phyloP scores from a whole-genome alignment of 2,329 filamentous ascomycete genomes.

The Clarireedia homoeocarpa region DNA sequence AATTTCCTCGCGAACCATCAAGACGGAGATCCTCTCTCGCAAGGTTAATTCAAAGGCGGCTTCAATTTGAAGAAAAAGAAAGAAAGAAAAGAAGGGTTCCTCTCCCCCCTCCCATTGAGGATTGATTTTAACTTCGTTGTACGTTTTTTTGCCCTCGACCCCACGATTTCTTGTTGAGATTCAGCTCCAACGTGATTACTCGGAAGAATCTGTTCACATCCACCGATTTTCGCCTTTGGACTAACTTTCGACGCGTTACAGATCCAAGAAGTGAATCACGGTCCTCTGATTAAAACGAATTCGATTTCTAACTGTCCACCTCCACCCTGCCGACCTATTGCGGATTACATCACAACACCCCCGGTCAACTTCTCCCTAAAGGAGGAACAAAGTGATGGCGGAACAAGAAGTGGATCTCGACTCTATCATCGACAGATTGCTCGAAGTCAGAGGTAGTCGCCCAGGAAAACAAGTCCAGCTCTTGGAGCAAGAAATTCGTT shows the following conservation, averaged over 20 bases:
- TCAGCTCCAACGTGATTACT: not conserved
- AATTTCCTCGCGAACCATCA: not conserved
- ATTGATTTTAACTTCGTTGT: constrained; percentile 6
- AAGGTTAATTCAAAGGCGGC: not conserved
- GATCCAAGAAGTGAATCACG: constrained; percentile 5
- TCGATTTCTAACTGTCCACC: not conserved
- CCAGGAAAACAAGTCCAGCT: constrained; percentile 98
- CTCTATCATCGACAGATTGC: constrained; percentile 96
- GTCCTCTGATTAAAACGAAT: not conserved
- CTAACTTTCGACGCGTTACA: constrained; percentile 1
- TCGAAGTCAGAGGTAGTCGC: constrained; percentile 95
- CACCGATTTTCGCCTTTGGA: not conserved
- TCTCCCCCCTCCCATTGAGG: constrained; percentile 3
- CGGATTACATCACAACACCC: constrained; percentile 24
- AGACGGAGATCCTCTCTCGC: not conserved
- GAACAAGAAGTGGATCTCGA: constrained; percentile 95
- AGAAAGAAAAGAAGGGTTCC: too few relatives aligned
- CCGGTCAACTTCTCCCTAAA: constrained; percentile 24
- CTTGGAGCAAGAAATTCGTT: constrained; percentile 91
- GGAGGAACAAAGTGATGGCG: constrained; percentile 48
- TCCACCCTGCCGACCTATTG: constrained; percentile 16
- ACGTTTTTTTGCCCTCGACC: not conserved
- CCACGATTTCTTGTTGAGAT: constrained; percentile 7
- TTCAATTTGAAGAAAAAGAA: not conserved
- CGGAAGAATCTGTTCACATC: not conserved